Evolutionary conservation across 1,284 basidiomycete species (phyloP).

Genomic region (Phylloboletellus chloephorus): DNA sequence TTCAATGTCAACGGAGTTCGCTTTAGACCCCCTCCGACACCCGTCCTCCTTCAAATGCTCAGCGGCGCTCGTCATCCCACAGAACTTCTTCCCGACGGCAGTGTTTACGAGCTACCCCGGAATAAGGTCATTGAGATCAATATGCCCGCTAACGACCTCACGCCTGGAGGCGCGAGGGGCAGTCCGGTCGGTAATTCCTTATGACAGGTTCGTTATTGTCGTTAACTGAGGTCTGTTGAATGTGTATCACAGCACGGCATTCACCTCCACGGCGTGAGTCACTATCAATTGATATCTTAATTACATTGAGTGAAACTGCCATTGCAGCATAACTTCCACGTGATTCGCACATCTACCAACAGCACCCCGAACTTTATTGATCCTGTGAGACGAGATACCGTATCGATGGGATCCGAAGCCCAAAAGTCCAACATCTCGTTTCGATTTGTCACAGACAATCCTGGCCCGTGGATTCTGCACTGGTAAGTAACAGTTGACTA

Average conservation of each 20-base stretch:
- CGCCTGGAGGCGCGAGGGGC: slow-evolving; percentile 28
- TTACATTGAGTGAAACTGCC: slow-evolving; percentile 1
- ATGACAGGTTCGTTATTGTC: neutral
- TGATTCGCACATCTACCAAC: slow-evolving; percentile 26
- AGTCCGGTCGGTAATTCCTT: slow-evolving; percentile 31
- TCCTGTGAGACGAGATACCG: slow-evolving; percentile 30
- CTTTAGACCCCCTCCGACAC: slow-evolving; percentile 38
- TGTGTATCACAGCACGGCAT: slow-evolving; percentile 28
- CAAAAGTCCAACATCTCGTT: slow-evolving; percentile 28
- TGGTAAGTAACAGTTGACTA: slow-evolving; percentile 19
- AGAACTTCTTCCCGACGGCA: slow-evolving; percentile 42
- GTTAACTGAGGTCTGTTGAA: slow-evolving; percentile 1
- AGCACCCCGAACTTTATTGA: slow-evolving; percentile 30
- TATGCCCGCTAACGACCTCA: slow-evolving; percentile 30
- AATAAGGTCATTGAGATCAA: slow-evolving; percentile 44
- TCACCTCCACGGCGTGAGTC: slow-evolving; percentile 33
- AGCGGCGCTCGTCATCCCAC: slow-evolving; percentile 40
- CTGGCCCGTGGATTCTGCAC: slow-evolving; percentile 32
- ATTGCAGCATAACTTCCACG: slow-evolving; percentile 38
- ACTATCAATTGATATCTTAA: neutral
- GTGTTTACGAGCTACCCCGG: slow-evolving; percentile 40
- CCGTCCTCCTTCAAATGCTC: slow-evolving; percentile 49
- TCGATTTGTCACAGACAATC: slow-evolving; percentile 28
- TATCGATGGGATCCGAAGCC: slow-evolving; percentile 29
- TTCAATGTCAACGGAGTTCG: slow-evolving; percentile 35